Conservation (phyloP, 306 rosid genomes). For the Malus orientalis region DNA sequence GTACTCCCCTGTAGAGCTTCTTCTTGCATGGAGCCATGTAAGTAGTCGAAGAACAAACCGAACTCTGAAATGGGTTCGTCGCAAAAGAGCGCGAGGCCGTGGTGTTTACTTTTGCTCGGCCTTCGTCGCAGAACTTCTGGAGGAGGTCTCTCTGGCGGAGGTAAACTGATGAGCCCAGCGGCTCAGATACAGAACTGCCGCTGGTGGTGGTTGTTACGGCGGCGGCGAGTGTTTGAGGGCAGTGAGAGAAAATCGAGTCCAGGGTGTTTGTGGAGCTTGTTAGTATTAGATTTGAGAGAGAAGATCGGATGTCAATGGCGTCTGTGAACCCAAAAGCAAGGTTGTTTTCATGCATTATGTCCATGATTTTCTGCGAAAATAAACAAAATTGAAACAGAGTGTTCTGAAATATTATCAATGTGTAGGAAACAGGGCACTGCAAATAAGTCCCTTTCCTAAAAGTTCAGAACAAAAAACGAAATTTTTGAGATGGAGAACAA, state of each 20-base stretch:
- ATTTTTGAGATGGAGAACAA: background rate
- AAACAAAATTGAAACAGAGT: background rate
- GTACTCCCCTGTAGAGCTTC: conserved; percentile 90
- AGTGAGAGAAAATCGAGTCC: conserved; percentile 76
- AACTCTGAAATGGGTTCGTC: conserved; percentile 7
- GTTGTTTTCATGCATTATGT: conserved; percentile 21
- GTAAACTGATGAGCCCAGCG: conserved; percentile 70
- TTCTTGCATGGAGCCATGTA: conserved; percentile 37
- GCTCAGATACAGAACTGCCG: conserved; percentile 22
- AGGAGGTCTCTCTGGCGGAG: conserved; percentile 69
- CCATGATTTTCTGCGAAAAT: conserved; percentile 22
- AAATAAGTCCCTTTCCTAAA: conserved; percentile 17
- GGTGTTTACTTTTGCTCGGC: conserved; percentile 10
- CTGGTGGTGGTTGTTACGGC: background rate
- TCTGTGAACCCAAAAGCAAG: conserved; percentile 15
- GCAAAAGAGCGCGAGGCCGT: conserved; percentile 5
- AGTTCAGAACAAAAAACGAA: background rate
- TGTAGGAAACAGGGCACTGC: conserved; percentile 22
- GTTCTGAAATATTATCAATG: background rate
- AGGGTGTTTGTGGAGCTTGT: conserved; percentile 61
- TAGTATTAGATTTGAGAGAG: conserved; percentile 57
- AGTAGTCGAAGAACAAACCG: background rate
- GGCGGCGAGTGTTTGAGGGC: conserved; percentile 10
- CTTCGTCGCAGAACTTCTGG: conserved; percentile 54
- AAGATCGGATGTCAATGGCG: conserved; percentile 38